Evolutionary conservation across 2,329 filamentous ascomycete genomes (phyloP).

Genomic region (Colletotrichum sp.): DNA sequence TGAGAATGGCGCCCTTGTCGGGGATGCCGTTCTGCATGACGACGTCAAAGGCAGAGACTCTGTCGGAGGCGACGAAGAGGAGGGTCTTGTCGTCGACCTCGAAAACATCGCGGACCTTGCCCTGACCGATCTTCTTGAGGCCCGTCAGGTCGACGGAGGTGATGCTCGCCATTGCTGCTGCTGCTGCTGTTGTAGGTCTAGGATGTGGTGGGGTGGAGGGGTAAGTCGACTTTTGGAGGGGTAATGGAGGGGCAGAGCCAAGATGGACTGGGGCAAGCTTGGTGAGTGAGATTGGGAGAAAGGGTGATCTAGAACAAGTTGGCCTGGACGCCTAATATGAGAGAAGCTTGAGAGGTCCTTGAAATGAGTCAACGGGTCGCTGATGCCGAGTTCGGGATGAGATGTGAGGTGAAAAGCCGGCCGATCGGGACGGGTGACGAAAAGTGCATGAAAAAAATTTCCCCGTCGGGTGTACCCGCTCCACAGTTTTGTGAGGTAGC

Average conservation of each 20-base stretch:
- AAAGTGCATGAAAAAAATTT: constrained; percentile 17
- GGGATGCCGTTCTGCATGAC: constrained; percentile 75
- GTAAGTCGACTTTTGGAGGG: neutral
- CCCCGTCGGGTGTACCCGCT: constrained; percentile 15
- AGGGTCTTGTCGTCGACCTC: constrained; percentile 72
- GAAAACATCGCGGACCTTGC: constrained; percentile 85
- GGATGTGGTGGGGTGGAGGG: constrained; percentile 9
- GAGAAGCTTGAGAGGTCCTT: neutral
- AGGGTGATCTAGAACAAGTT: neutral
- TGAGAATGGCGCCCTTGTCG: constrained; percentile 59
- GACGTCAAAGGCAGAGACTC: constrained; percentile 95
- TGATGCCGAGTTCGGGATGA: constrained; percentile 10
- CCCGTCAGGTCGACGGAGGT: constrained; percentile 20
- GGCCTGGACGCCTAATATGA: neutral
- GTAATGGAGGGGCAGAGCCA: neutral
- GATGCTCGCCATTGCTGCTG: constrained; percentile 10
- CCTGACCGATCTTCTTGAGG: constrained; percentile 33
- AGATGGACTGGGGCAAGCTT: neutral
- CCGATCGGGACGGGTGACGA: neutral
- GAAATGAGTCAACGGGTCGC: neutral
- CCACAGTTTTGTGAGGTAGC: neutral
- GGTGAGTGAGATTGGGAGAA: neutral
- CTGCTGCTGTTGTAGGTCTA: neutral
- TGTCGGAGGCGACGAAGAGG: constrained; percentile 85
- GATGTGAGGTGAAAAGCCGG: neutral